phyloP scores from a whole-genome alignment of 108 stramenopile species.

The Conticribra guillardii region DNA sequence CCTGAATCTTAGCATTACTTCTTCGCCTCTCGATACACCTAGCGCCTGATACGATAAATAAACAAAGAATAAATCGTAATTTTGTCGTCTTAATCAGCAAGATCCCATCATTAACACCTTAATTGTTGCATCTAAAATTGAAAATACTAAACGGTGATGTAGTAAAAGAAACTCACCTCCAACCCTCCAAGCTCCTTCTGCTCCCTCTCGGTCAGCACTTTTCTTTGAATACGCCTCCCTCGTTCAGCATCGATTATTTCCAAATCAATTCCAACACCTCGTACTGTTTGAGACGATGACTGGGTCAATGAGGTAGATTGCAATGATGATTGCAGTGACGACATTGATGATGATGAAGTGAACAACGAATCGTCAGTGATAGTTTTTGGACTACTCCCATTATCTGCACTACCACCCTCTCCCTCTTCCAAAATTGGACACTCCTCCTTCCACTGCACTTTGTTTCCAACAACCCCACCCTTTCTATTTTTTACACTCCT shows the following conservation, averaged over 20 bases:
- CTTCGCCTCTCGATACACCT: constrained; percentile 67
- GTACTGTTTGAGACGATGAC: too few relatives aligned
- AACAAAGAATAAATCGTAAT: constrained; percentile 4
- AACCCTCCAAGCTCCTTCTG: constrained; percentile 55
- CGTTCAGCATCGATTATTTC: constrained; percentile 59
- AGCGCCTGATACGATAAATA: constrained; percentile 36
- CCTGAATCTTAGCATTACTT: constrained; percentile 83
- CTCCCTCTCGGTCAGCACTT: constrained; percentile 73
- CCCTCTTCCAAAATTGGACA: constrained; percentile 28
- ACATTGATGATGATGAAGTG: neutral
- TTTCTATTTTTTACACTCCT: neutral
- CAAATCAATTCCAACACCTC: constrained; percentile 74
- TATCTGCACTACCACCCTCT: neutral
- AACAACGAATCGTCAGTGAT: neutral
- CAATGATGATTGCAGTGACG: too few relatives aligned
- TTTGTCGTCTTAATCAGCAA: too few relatives aligned
- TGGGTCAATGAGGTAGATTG: too few relatives aligned
- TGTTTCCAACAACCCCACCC: neutral
- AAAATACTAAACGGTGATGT: too few relatives aligned
- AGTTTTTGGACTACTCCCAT: neutral
- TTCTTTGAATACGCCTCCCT: constrained; percentile 56
- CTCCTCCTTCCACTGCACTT: constrained; percentile 21
- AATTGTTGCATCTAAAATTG: too few relatives aligned
- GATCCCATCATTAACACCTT: too few relatives aligned
- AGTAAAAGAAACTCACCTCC: constrained; percentile 47